Percentiles rank a stretch among this genome's conserved stretches.
phyloP scores from a whole-genome alignment of 1,139 yeast species.

The Scheffersomyces stambukii region DNA sequence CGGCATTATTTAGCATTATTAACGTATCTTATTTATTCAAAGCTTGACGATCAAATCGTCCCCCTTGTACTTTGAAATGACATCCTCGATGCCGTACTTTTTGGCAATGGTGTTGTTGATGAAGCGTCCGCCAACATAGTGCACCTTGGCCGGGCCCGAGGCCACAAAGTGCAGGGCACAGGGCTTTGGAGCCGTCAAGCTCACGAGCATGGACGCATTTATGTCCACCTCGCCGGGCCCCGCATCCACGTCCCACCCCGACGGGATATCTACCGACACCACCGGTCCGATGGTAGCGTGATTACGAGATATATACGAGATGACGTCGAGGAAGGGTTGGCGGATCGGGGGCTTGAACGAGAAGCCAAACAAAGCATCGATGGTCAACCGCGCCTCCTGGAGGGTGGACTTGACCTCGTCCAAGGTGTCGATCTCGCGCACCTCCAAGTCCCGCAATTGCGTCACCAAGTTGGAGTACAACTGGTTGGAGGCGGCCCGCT shows the following conservation, averaged over 20 bases:
- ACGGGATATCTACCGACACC: constrained; percentile 85
- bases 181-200: constrained; percentile 93
- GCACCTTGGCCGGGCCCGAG: constrained; percentile 29
- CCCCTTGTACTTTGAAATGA: constrained; percentile 26
- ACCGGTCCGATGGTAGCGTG: constrained; percentile 46
- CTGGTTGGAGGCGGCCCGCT: constrained; percentile 41
- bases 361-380: constrained; percentile 90
- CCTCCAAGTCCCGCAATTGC: constrained; percentile 57
- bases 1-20: too few species aligned
- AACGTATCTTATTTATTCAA: constrained; percentile 5
- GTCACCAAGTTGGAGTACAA: constrained; percentile 45
- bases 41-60: constrained; percentile 38
- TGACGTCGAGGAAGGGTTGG: constrained; percentile 65
- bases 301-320: constrained; percentile 40
- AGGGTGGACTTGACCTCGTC: constrained; percentile 32
- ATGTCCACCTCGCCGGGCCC: constrained; percentile 58
- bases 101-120: constrained; percentile 61
- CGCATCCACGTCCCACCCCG: constrained; percentile 93
- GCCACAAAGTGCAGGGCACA: constrained; percentile 52
- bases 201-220: constrained; percentile 64
- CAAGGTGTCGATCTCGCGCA: constrained; percentile 39
- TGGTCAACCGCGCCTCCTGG: constrained; percentile 24
- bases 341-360: constrained; percentile 89
- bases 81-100: constrained; percentile 62
- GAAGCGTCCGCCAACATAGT: constrained; percentile 90